Percentiles rank a stretch among this genome's conserved stretches.
Conservation (phyloP, 2,329 filamentous ascomycete species). For the Trichoderma polysporum region DNA sequence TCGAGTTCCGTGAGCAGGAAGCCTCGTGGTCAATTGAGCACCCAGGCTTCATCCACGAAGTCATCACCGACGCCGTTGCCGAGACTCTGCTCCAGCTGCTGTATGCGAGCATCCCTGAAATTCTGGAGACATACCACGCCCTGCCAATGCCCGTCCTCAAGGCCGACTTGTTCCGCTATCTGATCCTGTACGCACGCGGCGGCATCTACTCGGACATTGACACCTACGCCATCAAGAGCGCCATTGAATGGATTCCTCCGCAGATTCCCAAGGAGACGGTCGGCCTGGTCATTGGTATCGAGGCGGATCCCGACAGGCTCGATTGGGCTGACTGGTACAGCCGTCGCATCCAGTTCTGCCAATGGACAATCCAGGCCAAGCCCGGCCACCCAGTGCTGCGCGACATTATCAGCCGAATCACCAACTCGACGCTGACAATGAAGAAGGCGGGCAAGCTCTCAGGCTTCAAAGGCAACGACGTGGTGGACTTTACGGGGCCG, state of each 20-base stretch:
- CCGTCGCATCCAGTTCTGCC: slow-evolving; percentile 93
- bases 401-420: slow-evolving; percentile 84
- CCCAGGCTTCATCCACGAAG: slow-evolving; percentile 91
- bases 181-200: slow-evolving; percentile 62
- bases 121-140: slow-evolving; percentile 72
- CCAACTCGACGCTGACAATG: slow-evolving; percentile 72
- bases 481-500: slow-evolving; percentile 93
- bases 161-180: slow-evolving; percentile 76
- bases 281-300: slow-evolving; percentile 89
- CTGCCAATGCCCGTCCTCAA: slow-evolving; percentile 74
- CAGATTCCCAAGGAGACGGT: slow-evolving; percentile 74
- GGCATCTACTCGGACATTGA: slow-evolving; percentile 88
- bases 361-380: slow-evolving; percentile 98
- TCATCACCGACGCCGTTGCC: slow-evolving; percentile 89
- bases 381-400: slow-evolving; percentile 89
- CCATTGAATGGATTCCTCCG: slow-evolving; percentile 81
- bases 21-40: slow-evolving; percentile 86
- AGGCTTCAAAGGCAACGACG: slow-evolving; percentile 62
- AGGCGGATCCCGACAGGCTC: slow-evolving; percentile 87
- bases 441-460: slow-evolving; percentile 67
- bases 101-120: slow-evolving; percentile 78
- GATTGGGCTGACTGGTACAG: slow-evolving; percentile 98
- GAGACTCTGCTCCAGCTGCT: slow-evolving; percentile 79
- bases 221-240: slow-evolving; percentile 79
- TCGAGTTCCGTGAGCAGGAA: slow-evolving; percentile 79